phyloP scores from a whole-genome alignment of 179 eudicot genomes.

The Drosera spatulata region DNA sequence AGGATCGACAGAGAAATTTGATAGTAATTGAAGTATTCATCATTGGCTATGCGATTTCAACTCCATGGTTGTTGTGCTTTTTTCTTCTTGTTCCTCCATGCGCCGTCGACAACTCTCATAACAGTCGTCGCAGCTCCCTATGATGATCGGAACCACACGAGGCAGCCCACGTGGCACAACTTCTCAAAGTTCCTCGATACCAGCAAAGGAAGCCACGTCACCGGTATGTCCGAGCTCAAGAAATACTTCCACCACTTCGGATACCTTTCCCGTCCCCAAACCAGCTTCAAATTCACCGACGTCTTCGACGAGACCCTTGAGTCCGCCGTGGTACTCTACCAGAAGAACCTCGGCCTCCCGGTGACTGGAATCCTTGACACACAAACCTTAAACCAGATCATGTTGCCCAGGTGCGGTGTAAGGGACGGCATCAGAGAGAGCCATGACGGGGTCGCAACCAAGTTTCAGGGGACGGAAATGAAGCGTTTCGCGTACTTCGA shows the following conservation, averaged over 20 bases:
- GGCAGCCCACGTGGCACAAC: constrained; percentile 31
- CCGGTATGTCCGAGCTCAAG: constrained; percentile 62
- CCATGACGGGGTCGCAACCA: no score
- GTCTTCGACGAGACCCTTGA: constrained; percentile 44
- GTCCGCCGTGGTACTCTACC: constrained; percentile 44
- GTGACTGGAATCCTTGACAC: constrained; percentile 56
- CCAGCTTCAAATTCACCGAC: constrained; percentile 27
- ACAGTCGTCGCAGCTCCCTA: constrained; percentile 1
- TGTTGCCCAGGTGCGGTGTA: constrained; percentile 70
- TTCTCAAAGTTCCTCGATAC: constrained; percentile 42
- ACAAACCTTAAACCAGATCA: constrained; percentile 35
- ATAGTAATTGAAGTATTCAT: no score
- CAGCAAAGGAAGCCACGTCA: constrained; percentile 39
- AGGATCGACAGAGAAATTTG: no score
- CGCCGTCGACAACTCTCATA: constrained; percentile 37
- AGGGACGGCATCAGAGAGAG: constrained; percentile 11
- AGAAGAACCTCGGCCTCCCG: constrained; percentile 42
- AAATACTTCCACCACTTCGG: constrained; percentile 72
- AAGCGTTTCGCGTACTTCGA: no score
- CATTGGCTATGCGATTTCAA: no score
- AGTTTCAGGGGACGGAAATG: no score
- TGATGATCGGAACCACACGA: constrained; percentile 1
- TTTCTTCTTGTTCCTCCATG: constrained; percentile 6
- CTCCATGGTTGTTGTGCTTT: not conserved
- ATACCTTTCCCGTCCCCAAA: constrained; percentile 22